Percentiles rank a stretch among this genome's conserved stretches.
These are phyloP conservation scores for Boletellus sp. DNA, from an alignment of 1,284 basidiomycete genomes.

Conservation along the genomic window DNA sequence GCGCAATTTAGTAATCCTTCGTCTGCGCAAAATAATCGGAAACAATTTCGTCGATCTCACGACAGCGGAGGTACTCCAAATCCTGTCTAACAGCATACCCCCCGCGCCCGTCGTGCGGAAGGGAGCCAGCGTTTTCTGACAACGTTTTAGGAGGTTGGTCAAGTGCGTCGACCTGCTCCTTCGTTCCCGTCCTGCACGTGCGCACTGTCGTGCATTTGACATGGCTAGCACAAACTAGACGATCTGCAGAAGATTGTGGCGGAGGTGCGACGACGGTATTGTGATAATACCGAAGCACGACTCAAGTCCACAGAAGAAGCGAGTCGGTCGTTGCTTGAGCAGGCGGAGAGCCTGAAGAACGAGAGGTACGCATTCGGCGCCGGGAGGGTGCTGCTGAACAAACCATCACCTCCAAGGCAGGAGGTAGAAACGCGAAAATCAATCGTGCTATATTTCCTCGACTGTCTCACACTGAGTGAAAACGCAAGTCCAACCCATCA, in stretches of 20 bases:
- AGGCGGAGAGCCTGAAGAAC: conserved; percentile 77
- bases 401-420: conserved; percentile 44
- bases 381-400: background rate
- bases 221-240: conserved; percentile 19
- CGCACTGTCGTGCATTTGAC: background rate
- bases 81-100: conserved; percentile 64
- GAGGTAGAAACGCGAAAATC: conserved; percentile 65
- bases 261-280: conserved; percentile 23
- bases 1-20: conserved; percentile 70
- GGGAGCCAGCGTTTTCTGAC: conserved; percentile 79
- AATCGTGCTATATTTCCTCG: conserved; percentile 77
- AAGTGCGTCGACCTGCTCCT: conserved; percentile 49
- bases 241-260: conserved; percentile 20
- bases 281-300: conserved; percentile 64
- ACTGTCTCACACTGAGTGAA: conserved; percentile 79
- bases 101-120: conserved; percentile 40
- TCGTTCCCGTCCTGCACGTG: background rate
- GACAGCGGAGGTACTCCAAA: conserved; percentile 77
- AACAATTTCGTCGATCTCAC: conserved; percentile 81
- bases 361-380: conserved; percentile 57
- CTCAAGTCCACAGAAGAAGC: conserved; percentile 74
- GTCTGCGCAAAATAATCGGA: conserved; percentile 86
- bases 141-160: conserved; percentile 83
- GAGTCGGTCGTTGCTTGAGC: conserved; percentile 81
- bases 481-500: conserved; percentile 72